phyloP scores from a whole-genome alignment of 1,139 yeast genomes.

The Arxiozyma slooffiae region DNA sequence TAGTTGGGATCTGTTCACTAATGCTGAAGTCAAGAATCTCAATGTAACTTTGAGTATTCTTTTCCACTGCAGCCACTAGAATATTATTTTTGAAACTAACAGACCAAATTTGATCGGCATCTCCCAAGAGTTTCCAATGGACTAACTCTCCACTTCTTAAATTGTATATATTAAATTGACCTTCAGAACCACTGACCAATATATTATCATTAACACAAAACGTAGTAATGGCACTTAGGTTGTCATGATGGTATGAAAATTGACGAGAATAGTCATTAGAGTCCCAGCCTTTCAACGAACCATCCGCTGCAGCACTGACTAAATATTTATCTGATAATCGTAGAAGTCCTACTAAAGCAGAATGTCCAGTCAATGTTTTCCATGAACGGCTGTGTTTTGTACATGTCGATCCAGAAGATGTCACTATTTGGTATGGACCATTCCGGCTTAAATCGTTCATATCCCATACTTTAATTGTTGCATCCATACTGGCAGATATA shows the following conservation, averaged over 20 bases:
- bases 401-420: constrained; percentile 21
- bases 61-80: constrained; percentile 86
- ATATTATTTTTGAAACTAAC: constrained; percentile 76
- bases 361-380: constrained; percentile 56
- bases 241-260: constrained; percentile 72
- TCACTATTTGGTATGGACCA: constrained; percentile 23
- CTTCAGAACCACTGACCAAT: constrained; percentile 81
- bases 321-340: constrained; percentile 67
- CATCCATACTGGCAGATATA: constrained; percentile 88
- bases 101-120: constrained; percentile 89
- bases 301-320: constrained; percentile 96
- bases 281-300: constrained; percentile 87
- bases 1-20: constrained; percentile 5
- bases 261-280: constrained; percentile 63
- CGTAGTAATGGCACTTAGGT: constrained; percentile 83
- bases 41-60: constrained; percentile 53
- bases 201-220: constrained; percentile 82
- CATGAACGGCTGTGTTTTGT: constrained; percentile 26
- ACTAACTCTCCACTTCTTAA: constrained; percentile 66
- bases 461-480: constrained; percentile 85
- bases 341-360: constrained; percentile 78
- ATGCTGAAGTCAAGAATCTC: constrained; percentile 72
- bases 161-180: constrained; percentile 77
- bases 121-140: constrained; percentile 58
- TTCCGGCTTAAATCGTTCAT: constrained; percentile 36